A percentile compares a stretch with the other conserved stretches of the same genome.
Conservation (phyloP, 441 rosid genomes). For the Capsella rubella region DNA sequence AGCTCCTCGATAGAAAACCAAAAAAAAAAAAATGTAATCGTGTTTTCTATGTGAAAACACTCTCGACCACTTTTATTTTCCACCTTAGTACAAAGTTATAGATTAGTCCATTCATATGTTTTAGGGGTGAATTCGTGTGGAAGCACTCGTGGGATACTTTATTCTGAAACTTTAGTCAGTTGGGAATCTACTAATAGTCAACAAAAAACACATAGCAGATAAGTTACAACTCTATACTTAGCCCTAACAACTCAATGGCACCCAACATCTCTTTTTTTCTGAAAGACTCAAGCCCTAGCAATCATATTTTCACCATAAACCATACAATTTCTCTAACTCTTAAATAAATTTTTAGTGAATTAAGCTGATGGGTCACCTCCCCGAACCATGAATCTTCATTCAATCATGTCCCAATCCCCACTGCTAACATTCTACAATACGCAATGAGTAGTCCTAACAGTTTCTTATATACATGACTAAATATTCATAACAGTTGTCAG, state of each 20-base stretch:
- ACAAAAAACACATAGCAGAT: background rate
- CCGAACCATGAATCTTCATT: background rate
- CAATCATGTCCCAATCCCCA: background rate
- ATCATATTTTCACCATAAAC: background rate
- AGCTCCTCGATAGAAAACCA: background rate
- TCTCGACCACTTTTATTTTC: background rate
- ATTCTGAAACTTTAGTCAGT: background rate
- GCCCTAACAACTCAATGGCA: background rate
- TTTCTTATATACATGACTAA: no score
- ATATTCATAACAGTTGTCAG: constrained; percentile 1
- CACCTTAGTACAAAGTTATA: background rate
- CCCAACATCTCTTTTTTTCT: background rate
- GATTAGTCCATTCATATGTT: background rate
- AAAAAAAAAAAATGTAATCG: background rate
- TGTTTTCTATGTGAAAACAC: background rate
- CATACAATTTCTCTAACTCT: background rate
- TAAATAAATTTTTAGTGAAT: background rate
- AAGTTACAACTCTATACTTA: background rate
- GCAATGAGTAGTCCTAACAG: no score
- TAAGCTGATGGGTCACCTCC: background rate
- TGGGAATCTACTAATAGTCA: background rate
- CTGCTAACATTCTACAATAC: background rate
- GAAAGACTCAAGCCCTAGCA: background rate
- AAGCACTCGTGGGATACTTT: background rate
- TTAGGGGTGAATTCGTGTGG: background rate